phyloP scores from a whole-genome alignment of 2,329 filamentous ascomycete species.

The Talaromyces atroroseus region DNA sequence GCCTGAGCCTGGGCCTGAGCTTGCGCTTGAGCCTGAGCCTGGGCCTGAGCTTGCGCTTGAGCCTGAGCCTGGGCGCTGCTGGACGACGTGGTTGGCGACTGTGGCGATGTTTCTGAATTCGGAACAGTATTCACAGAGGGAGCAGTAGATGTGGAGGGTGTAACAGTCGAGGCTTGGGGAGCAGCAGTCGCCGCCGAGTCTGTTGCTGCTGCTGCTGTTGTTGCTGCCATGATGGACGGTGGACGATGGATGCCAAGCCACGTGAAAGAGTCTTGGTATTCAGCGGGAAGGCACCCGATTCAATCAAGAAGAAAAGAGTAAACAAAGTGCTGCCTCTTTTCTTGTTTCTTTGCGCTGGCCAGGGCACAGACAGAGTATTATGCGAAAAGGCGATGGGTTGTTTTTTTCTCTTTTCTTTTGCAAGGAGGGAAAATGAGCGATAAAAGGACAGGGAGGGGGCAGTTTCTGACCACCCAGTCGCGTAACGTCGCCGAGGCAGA shows the following conservation, averaged over 20 bases:
- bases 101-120: slow-evolving; percentile 8
- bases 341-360: not conserved
- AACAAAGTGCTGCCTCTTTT: not conserved
- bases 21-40: slow-evolving; percentile 12
- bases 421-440: slow-evolving; percentile 3
- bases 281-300: slow-evolving; percentile 12
- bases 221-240: slow-evolving; percentile 18
- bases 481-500: slow-evolving; percentile 2
- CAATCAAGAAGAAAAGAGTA: slow-evolving; percentile 11
- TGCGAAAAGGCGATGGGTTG: not conserved
- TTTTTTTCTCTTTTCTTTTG: no score
- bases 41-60: slow-evolving; percentile 14
- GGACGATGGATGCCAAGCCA: slow-evolving; percentile 17
- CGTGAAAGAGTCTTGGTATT: slow-evolving; percentile 21
- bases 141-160: slow-evolving; percentile 4
- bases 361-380: not conserved
- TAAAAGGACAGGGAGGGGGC: slow-evolving; percentile 11
- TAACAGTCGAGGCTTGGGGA: not conserved
- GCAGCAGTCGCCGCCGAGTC: slow-evolving; percentile 8
- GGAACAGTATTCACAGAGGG: slow-evolving; percentile 1
- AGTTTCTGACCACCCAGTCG: slow-evolving; percentile 13
- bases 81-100: slow-evolving; percentile 8
- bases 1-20: slow-evolving; percentile 14
- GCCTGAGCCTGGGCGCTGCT: slow-evolving; percentile 4
- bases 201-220: slow-evolving; percentile 23